Conservation (phyloP, 495 filamentous ascomycete species). For the Tetracladium marchalianum region DNA sequence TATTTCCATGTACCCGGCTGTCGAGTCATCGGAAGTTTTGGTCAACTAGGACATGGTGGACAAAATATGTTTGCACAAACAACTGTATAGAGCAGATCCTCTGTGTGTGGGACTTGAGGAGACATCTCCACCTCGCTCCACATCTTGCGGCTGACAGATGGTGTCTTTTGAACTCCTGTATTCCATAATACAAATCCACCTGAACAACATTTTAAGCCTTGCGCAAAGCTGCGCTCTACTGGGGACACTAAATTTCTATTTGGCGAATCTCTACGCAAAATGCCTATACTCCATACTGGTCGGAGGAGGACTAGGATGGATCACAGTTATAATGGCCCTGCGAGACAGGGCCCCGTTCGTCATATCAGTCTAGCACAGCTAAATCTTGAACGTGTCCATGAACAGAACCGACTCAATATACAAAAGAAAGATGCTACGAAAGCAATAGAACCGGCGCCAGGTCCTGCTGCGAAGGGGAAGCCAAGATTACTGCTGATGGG, state of each 20-base stretch:
- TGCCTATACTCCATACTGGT: slow-evolving; percentile 18
- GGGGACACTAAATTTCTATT: too few species aligned
- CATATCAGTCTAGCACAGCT: slow-evolving; percentile 35
- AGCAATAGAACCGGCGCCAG: slow-evolving; percentile 27
- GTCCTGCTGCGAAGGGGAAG: slow-evolving; percentile 45
- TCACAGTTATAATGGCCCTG: slow-evolving; percentile 18
- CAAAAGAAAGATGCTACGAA: slow-evolving; percentile 30
- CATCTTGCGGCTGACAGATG: too few species aligned
- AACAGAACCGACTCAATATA: slow-evolving; percentile 39
- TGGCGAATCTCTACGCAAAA: neutral
- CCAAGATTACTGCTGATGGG: slow-evolving; percentile 92
- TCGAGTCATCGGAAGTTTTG: slow-evolving; percentile 13
- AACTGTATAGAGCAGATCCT: neutral
- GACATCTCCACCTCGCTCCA: too few species aligned
- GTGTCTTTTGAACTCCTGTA: too few species aligned
- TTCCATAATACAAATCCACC: too few species aligned
- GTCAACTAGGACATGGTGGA: slow-evolving; percentile 9
- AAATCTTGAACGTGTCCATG: slow-evolving; percentile 44
- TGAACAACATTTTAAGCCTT: too few species aligned
- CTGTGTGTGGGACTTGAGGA: too few species aligned
- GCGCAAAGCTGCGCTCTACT: slow-evolving; percentile 8
- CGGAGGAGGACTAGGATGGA: slow-evolving; percentile 13
- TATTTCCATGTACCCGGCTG: slow-evolving; percentile 10
- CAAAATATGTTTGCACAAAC: slow-evolving; percentile 13
- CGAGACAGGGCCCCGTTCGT: slow-evolving; percentile 21